Base-by-base conservation (phyloP, 345 rosid species). In the Salix arbutifolia region DNA sequence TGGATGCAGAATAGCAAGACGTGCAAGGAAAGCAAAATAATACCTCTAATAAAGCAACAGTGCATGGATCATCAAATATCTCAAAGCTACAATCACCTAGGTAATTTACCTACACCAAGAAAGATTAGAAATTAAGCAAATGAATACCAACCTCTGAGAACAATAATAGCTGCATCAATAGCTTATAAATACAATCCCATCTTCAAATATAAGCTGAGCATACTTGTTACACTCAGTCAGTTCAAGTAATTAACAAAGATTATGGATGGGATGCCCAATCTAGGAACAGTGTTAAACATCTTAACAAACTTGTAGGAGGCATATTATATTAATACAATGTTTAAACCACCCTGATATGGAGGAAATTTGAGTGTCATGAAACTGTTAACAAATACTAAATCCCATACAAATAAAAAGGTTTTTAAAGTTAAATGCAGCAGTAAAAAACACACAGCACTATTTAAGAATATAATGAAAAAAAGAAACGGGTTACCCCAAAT, bases 51-150 rank as follows among this genome's bases (percentile, higher is more conserved):
- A 92, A 72, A 65, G 98, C 96, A 80, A 78, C 78, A 46, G 91
- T 93, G 79, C 97, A 89, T 61, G 98, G 98, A 85, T 96, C 98
- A 79, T 96, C 97, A 38, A 90, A 86, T 81, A 93, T 88, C 75
- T 93, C 97, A 78, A 89, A 91, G 88, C 93, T 96, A 81, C 87
- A 87, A 78, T 96, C 97, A 69, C 93, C 91, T 52, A 93, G 71
- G 84, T 96, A 96, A 88, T 93, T 93, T 62, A 93, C 83, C 99
- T 91, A 85, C 67, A 73, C 31, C 66, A 25, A 73, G 65, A 50
- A 46, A 50, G 40, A 64, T 58, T 67, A 66, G 68, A 72, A 31
- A 65, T 30, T 28, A 38, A n/a, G 74, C 37, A 28, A 53, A 61
- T 68, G 38, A 33, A 38, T n/a, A 61, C 65, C 19, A 33, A 44